phyloP scores from a whole-genome alignment of 192 early-diverging fungal species.

The Hyaloraphidium curvatum region DNA sequence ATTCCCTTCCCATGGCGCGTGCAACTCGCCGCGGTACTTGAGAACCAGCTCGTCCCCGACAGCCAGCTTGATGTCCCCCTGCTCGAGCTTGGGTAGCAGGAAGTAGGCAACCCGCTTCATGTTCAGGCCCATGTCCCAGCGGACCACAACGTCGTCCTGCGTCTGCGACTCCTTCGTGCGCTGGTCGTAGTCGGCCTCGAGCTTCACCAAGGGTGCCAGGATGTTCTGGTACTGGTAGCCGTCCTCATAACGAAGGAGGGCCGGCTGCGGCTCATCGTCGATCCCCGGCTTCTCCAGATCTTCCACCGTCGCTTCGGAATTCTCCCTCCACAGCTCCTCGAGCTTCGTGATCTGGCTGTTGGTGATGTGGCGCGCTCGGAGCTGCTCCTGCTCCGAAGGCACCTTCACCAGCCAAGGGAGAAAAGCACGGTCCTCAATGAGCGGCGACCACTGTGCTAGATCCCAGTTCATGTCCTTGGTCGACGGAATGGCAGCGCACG shows the following conservation, averaged over 20 bases:
- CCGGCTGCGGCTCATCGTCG: conserved; percentile 69
- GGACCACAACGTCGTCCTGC: conserved; percentile 78
- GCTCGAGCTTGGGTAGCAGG: conserved; percentile 75
- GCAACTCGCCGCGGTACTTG: conserved; percentile 68
- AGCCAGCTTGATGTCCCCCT: conserved; percentile 71
- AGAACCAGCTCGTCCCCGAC: conserved; percentile 87
- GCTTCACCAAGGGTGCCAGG: conserved; percentile 81
- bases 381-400: conserved; percentile 67
- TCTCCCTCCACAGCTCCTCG: conserved; percentile 81
- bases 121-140: conserved; percentile 97
- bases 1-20: conserved; percentile 61
- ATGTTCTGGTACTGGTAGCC: conserved; percentile 95
- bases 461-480: conserved; percentile 92
- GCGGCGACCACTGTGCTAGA: conserved; percentile 83
- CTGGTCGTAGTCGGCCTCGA: conserved; percentile 87
- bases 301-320: conserved; percentile 44
- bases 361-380: conserved; percentile 63
- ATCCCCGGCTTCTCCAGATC: conserved; percentile 64
- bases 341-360: conserved; percentile 64
- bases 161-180: conserved; percentile 83
- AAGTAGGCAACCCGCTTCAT: conserved; percentile 84
- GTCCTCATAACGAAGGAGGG: conserved; percentile 62
- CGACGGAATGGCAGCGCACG: conserved; percentile 75
- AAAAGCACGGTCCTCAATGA: conserved; percentile 88
- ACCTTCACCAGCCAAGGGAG: conserved; percentile 86